Base-by-base conservation (phyloP, 2,329 filamentous ascomycete species). In the Hypoxylon sp. region DNA sequence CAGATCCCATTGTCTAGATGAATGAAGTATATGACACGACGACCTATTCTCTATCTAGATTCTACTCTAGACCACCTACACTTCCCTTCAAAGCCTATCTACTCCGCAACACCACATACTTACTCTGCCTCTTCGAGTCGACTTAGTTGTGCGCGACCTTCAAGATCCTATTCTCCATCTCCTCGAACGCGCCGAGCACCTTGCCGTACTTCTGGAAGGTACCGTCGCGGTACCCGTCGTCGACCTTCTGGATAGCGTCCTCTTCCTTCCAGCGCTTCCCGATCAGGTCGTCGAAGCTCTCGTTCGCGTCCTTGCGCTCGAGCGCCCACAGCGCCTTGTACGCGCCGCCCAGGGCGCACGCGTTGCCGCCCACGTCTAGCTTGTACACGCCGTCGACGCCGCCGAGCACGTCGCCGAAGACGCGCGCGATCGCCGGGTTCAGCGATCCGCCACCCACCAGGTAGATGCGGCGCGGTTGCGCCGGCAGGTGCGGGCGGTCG, bases 271-370 rank as follows among this genome's bases (percentile, higher is more conserved):
- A 99, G 67, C 96, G 84, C 75, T 83, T 82, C 6, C 91, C 93
- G 66, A 99, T 90, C 68, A 97, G 83, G 65, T 95, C 90, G 76
- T 98, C 96, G 80, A 98, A 98, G 3, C 86, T 92, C 85, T 97
- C 89, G 16, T 82, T 84, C 1, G 80, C 73, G 0, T 72, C 77
- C 22, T 79, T 78, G 49, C 92, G 82, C 82, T 96, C 93, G 58
- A 93, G 83, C 0, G 91, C 93, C 96, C 96, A 99, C 0, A 97
- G 89, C 12, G 96, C 95, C 81, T 98, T 98, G 80, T 98, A 97
- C 24, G 95, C 95, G 5, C 93, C 93, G 12, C 96, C 96, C 12
- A 98, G 81, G 9, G 95, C 96, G 80, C 96, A 99, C 2, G 96
- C 95, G 80, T 97, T 97, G 24, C 94, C 93, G 24, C 96, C 95